These are phyloP conservation scores for Bryum argenteum DNA, from an alignment of 225 moss, liverwort and hornwort genomes.

Conservation along the genomic window DNA sequence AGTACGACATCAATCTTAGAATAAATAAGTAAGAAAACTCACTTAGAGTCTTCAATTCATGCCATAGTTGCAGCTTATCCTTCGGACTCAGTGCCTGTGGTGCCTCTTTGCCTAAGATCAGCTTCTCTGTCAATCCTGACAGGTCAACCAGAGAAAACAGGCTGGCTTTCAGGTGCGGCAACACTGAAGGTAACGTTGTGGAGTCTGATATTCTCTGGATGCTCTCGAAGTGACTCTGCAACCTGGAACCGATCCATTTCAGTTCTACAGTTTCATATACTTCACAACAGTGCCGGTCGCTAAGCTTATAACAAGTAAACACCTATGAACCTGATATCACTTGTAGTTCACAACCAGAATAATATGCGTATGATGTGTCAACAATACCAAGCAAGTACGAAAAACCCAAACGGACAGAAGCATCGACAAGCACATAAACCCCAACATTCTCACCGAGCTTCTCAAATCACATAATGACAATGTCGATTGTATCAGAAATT, in stretches of 20 bases:
- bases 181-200: slow-evolving; percentile 76
- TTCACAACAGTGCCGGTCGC: background rate
- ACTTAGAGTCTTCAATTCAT: slow-evolving; percentile 82
- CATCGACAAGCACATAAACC: too few relatives aligned
- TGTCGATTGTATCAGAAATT: too few relatives aligned
- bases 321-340: too few relatives aligned
- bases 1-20: background rate
- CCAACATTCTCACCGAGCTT: too few relatives aligned
- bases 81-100: slow-evolving; percentile 65
- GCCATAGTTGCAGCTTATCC: slow-evolving; percentile 81
- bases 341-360: too few relatives aligned
- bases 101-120: slow-evolving; percentile 74
- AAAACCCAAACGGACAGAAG: too few relatives aligned
- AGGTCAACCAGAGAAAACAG: slow-evolving; percentile 72
- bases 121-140: slow-evolving; percentile 74
- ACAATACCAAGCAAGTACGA: too few relatives aligned
- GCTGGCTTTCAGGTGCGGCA: slow-evolving; percentile 73
- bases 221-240: slow-evolving; percentile 86
- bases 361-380: too few relatives aligned
- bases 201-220: slow-evolving; percentile 87
- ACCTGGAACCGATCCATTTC: slow-evolving; percentile 45
- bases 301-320: background rate
- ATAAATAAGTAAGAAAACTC: slow-evolving; percentile 33
- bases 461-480: too few relatives aligned
- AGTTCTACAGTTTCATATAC: slow-evolving; percentile 20